phyloP scores from a whole-genome alignment of 352 stramenopile genomes.

The Phytophthora agathidicida region DNA sequence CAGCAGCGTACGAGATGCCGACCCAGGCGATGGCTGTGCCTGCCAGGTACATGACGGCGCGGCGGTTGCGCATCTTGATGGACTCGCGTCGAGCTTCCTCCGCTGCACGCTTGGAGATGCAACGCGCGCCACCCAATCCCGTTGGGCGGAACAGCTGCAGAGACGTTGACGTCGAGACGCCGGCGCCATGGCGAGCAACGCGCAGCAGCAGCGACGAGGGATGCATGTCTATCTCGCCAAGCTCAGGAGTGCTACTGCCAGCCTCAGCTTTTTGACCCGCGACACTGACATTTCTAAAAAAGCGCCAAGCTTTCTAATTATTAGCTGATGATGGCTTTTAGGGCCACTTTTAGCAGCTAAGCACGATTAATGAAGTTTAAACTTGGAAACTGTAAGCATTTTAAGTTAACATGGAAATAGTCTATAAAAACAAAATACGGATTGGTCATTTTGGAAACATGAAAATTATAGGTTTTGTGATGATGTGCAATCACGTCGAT shows the following conservation, averaged over 20 bases:
- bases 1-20: constrained; percentile 96
- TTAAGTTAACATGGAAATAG: too few species aligned
- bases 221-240: constrained; percentile 41
- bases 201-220: constrained; percentile 24
- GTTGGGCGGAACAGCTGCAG: constrained; percentile 13
- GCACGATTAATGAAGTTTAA: too few species aligned
- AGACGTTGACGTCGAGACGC: constrained; percentile 14
- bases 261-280: constrained; percentile 22
- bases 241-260: constrained; percentile 21
- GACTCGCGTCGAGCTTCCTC: constrained; percentile 50
- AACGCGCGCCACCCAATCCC: constrained; percentile 28
- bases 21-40: constrained; percentile 94
- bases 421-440: too few species aligned
- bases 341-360: too few species aligned
- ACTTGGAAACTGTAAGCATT: too few species aligned
- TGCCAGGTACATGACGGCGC: constrained; percentile 93
- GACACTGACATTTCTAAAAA: too few species aligned
- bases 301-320: too few species aligned
- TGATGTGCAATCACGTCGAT: constrained; percentile 3
- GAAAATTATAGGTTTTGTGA: background rate
- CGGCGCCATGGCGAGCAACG: constrained; percentile 19
- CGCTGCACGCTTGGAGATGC: constrained; percentile 55
- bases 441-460: too few species aligned
- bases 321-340: too few species aligned
- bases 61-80: constrained; percentile 90